Percentiles rank a stretch among this genome's conserved stretches.
phyloP scores from a whole-genome alignment of 768 basidiomycete species.

The Suillus clintonianus region DNA sequence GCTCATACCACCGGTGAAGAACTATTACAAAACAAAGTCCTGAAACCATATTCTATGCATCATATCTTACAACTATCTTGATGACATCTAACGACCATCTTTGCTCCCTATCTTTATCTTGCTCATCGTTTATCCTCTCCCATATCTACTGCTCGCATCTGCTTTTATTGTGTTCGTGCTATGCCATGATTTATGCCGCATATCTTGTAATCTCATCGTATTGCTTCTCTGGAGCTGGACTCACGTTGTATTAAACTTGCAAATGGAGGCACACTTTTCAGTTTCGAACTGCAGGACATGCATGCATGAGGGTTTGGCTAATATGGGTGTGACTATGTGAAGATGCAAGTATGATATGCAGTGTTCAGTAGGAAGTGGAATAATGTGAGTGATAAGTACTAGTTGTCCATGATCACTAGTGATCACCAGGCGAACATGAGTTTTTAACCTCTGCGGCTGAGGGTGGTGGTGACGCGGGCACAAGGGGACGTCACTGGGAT shows the following conservation, averaged over 20 bases:
- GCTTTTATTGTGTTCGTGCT: background rate
- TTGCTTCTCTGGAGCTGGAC: background rate
- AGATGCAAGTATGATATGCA: background rate
- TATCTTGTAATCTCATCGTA: background rate
- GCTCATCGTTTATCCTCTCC: conserved; percentile 1
- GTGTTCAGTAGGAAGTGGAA: background rate
- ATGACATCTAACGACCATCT: conserved; percentile 22
- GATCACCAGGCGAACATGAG: background rate
- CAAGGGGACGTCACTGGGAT: background rate
- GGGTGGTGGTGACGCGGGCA: background rate
- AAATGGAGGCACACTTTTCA: background rate
- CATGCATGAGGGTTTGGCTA: background rate
- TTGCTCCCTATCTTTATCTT: conserved; percentile 29
- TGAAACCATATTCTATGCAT: background rate
- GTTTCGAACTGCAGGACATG: background rate
- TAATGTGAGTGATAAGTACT: background rate
- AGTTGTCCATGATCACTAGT: background rate
- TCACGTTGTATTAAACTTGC: background rate
- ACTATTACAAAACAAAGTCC: background rate
- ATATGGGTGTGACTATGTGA: background rate
- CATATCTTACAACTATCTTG: background rate
- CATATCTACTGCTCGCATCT: conserved; percentile 1
- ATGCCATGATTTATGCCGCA: background rate
- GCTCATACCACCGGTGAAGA: conserved; percentile 26
- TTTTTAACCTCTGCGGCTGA: background rate